Evolutionary conservation across 1,284 basidiomycete genomes (phyloP), one percentile per base, ranked within the genome.

Genomic region (Tylopilus sp.): DNA sequence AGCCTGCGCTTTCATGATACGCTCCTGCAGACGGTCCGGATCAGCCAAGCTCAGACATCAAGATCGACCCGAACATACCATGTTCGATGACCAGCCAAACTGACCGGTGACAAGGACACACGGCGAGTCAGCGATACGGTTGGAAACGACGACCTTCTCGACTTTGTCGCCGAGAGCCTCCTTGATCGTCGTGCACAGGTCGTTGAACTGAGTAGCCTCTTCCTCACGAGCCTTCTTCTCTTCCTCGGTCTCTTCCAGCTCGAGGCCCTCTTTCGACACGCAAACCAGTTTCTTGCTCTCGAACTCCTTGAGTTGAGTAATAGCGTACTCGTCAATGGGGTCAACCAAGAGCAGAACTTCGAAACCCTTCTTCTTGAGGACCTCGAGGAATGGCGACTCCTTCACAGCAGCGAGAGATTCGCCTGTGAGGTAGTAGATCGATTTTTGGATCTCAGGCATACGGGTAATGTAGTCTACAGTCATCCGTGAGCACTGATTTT

Each of bases 1-100:
- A 42, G 95, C 95, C 76, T 99, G 96, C 15, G 95, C 94, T 77
- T 97, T 97, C 96, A 99, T 99, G 81, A 99, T 97, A 72, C 95
- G 90, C 75, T 97, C 92, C 82, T 83, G 60, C 44, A 56, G 3
- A 53, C 26, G 14, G 46, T 21, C 34, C 26, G 6, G 10, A 46
- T 42, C 50, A 62, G 60, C 36, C 15, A 54, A 34, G 24, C 21
- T 34, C 26, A 1, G 9, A n/a, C 44, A 4, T 6, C 36, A 11
- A 4, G 0, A 29, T 10, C n/a, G 29, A 20, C 37, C 47, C 30
- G 5, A 12, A 71, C 77, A 24, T 55, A 82, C 87, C 94, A 98
- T 97, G 83, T 98, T 98, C 59, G 94, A 94, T 42, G 94, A 97
- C 96, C 96, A 99, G 56, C 95, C 94, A 72, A 97, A 99, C 71